Evolutionary conservation across 495 filamentous ascomycete genomes (phyloP), one percentile per base, ranked within the genome.

Genomic region (Platismatia glauca): DNA sequence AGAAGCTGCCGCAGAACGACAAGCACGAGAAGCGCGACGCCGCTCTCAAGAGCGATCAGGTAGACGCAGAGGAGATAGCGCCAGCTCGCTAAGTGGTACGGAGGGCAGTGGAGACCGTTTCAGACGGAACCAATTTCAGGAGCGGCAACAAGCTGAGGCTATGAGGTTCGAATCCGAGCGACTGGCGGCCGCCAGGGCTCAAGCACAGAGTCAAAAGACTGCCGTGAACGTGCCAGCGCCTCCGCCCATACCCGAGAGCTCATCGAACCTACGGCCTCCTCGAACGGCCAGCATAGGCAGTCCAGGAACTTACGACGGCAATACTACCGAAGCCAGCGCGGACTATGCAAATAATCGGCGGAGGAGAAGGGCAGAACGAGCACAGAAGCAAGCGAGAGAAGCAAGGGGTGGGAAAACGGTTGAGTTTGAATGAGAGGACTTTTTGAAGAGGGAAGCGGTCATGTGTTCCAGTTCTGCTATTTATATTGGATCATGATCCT

Each of bases 1-100:
- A 71, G 91, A 95, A 79, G 86, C 87, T 5, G 85, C 83, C 15
- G 82, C 81, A 16, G 80, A 78, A 52, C 80, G 85, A 46, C 81
- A 83, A 64, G 77, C 79, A 16, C 75, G 85, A 53, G 82, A 83
- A 63, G 76, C 79, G 13, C 75, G 81, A 48, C 76, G 82, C 12
- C 57, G 78, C 78, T 59, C 74, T 74, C 60, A 66, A 75, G 39
- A 74, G 63, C 55, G 55, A 29, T 35, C 60, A 29, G 58, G 65
- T 8, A 59, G 68, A 9, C 55, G 74, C 50, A 73, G 77, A 57
- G 71, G 69, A 44, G 75, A 74, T 37, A 81, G 79, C 53, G 75
- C 67, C 3, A 79, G 78, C 60, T 77, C 77, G 3, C 65, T 79
- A 6, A 78, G 77, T 22, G 77, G 75, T 22, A 74, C 73, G 34